phyloP scores from a whole-genome alignment of 2,329 filamentous ascomycete species.

The Penicillium italicum region DNA sequence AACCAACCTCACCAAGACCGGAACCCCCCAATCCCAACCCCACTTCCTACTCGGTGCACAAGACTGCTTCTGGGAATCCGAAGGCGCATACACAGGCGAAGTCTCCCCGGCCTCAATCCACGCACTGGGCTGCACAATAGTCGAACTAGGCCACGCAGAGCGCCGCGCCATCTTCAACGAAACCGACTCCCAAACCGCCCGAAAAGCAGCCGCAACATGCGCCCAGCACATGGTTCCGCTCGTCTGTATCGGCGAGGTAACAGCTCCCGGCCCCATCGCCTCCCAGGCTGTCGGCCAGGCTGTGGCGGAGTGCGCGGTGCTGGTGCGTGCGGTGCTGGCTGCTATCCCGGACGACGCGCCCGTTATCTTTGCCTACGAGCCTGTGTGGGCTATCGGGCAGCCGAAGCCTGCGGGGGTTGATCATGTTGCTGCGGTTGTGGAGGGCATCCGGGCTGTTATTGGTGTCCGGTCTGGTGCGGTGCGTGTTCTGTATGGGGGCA shows the following conservation, averaged over 20 bases:
- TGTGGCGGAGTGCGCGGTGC: constrained; percentile 61
- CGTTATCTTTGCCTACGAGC: constrained; percentile 78
- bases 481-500: constrained; percentile 77
- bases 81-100: constrained; percentile 73
- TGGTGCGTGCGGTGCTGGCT: constrained; percentile 62
- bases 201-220: constrained; percentile 66
- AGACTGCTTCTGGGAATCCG: constrained; percentile 66
- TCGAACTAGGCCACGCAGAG: constrained; percentile 80
- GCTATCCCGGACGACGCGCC: constrained; percentile 61
- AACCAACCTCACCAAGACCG: constrained; percentile 16
- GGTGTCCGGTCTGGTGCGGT: constrained; percentile 55
- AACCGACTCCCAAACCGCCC: constrained; percentile 64
- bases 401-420: constrained; percentile 65
- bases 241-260: constrained; percentile 74
- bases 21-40: constrained; percentile 30
- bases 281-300: constrained; percentile 53
- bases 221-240: constrained; percentile 70
- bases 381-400: constrained; percentile 84
- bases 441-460: constrained; percentile 56
- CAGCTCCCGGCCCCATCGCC: constrained; percentile 46
- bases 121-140: constrained; percentile 65
- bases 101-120: constrained; percentile 66
- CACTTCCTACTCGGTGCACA: constrained; percentile 68
- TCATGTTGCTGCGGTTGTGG: constrained; percentile 69
- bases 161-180: constrained; percentile 68